Evolutionary conservation across 2,329 filamentous ascomycete genomes (phyloP).

Genomic region (Madurella mycetomatis): DNA sequence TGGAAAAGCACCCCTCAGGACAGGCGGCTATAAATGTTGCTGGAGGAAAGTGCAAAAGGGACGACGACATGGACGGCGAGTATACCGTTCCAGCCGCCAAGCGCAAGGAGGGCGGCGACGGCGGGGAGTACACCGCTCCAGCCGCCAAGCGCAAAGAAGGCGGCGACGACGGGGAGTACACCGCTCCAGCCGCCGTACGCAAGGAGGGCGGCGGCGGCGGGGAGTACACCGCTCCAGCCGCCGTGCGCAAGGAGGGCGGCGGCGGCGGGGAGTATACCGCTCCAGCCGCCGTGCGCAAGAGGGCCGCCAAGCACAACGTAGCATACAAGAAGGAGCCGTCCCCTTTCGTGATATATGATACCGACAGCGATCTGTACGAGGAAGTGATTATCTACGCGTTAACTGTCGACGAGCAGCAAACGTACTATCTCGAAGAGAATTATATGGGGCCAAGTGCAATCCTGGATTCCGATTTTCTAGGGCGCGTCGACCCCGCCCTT

Average conservation of each 20-base stretch:
- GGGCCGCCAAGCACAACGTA: slow-evolving; percentile 1
- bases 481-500: slow-evolving; percentile 12
- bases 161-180: no score
- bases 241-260: no score
- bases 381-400: slow-evolving; percentile 12
- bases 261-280: no score
- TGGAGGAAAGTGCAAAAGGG: slow-evolving; percentile 9
- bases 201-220: no score
- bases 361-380: slow-evolving; percentile 6
- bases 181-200: no score
- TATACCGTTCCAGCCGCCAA: slow-evolving; percentile 5
- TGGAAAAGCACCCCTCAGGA: slow-evolving; percentile 11
- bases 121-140: slow-evolving; percentile 5
- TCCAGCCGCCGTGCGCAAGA: slow-evolving; percentile 5
- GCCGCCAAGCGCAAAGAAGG: no score
- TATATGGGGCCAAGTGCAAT: slow-evolving; percentile 5
- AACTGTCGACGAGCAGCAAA: slow-evolving; percentile 12
- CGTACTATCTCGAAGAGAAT: slow-evolving; percentile 2
- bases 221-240: no score
- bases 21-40: slow-evolving; percentile 2
- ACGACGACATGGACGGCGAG: slow-evolving; percentile 5
- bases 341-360: slow-evolving; percentile 2
- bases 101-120: slow-evolving; percentile 1
- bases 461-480: slow-evolving; percentile 9
- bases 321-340: neutral